Conservation (phyloP, 2,329 filamentous ascomycete genomes). For the Botrytis fabae region DNA sequence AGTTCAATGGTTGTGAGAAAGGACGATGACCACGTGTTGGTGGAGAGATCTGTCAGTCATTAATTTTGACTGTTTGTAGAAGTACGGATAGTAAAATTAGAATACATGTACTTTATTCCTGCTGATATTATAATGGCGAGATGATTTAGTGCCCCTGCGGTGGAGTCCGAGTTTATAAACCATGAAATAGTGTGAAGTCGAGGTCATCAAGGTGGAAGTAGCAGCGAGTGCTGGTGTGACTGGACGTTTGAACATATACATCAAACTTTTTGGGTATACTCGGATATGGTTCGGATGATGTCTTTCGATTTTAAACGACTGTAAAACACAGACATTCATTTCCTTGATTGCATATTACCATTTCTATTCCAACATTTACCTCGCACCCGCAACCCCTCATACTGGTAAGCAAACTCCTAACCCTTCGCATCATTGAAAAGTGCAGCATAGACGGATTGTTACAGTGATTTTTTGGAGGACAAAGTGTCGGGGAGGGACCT, state of each 20-base stretch:
- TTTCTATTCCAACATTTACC: not conserved
- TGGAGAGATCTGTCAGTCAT: conserved; percentile 6
- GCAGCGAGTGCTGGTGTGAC: not conserved
- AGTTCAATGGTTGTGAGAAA: not conserved
- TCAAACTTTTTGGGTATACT: not conserved
- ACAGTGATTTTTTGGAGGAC: no score
- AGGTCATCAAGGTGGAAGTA: no score
- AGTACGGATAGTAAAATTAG: conserved; percentile 20
- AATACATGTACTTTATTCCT: conserved; percentile 13
- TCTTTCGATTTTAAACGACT: not conserved
- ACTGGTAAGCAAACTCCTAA: not conserved
- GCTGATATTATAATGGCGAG: not conserved
- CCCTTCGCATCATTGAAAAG: not conserved
- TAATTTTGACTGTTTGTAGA: conserved; percentile 17
- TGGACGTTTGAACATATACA: not conserved
- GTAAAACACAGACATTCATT: not conserved
- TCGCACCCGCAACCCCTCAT: not conserved
- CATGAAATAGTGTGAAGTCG: not conserved
- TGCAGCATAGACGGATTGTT: no score
- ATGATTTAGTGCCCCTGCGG: not conserved
- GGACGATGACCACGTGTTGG: not conserved
- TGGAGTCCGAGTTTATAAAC: not conserved
- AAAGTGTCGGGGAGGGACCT: no score
- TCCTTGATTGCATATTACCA: not conserved
- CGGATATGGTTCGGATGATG: no score